Conservation (phyloP, 2,329 filamentous ascomycete genomes). For the Sporothrix pseudoabietina region DNA sequence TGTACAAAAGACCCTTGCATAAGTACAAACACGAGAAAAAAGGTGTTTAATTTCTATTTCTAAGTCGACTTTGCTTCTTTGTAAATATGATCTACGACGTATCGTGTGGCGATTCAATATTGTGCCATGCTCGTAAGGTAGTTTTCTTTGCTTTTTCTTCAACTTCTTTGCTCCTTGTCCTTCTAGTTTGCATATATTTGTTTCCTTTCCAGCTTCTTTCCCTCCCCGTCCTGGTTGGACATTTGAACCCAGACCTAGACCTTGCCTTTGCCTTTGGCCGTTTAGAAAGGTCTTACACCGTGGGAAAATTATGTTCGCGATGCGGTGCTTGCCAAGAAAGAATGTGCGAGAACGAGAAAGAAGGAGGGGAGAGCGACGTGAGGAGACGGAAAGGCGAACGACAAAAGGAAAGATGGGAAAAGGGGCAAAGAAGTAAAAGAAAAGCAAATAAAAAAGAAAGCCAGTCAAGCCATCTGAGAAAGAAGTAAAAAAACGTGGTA, state of each 20-base stretch:
- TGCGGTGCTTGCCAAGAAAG: neutral
- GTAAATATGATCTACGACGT: neutral
- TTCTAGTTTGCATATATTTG: neutral
- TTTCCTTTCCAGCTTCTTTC: neutral
- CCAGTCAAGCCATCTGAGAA: neutral
- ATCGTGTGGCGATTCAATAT: conserved; percentile 6
- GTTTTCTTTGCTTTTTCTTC: neutral
- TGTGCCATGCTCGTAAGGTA: neutral
- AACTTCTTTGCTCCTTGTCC: neutral
- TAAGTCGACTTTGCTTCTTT: neutral
- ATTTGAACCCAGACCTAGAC: no score
- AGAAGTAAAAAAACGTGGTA: neutral
- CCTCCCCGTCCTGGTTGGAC: neutral
- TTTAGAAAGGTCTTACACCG: conserved; percentile 16
- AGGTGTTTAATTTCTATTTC: neutral
- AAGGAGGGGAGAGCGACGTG: neutral
- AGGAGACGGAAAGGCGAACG: neutral
- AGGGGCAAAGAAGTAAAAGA: neutral
- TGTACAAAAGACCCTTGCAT: conserved; percentile 3
- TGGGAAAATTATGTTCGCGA: neutral
- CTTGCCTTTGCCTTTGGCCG: neutral
- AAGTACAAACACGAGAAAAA: neutral
- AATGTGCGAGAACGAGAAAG: neutral
- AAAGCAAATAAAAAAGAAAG: neutral
- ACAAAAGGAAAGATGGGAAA: neutral